Conservation (phyloP, 1,139 yeast species). For the Saccharomycopsis hybrid region DNA sequence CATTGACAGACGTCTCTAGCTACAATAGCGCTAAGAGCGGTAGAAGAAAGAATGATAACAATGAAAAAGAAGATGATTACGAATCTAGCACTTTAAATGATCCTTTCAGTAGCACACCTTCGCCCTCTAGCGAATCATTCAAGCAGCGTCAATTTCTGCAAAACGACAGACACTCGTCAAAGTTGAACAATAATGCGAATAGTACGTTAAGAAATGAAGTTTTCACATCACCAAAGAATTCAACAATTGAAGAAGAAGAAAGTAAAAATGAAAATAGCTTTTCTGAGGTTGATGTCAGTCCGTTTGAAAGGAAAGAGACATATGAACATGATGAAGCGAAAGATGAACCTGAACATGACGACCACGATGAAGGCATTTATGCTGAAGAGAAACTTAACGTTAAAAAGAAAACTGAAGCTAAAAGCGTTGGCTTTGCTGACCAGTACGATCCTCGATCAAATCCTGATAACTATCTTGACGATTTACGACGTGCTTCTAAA, state of each 20-base stretch:
- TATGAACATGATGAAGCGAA: not conserved
- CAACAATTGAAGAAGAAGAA: not conserved
- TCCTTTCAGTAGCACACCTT: conserved; percentile 1
- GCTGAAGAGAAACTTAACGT: not conserved
- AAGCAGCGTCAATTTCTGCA: too few relatives aligned
- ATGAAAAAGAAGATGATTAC: conserved; percentile 8
- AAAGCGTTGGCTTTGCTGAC: not conserved
- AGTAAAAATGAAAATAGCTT: not conserved
- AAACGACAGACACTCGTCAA: too few relatives aligned
- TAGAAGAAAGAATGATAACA: not conserved
- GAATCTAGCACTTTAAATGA: conserved; percentile 14
- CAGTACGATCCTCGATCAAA: not conserved
- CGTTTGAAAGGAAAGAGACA: too few relatives aligned
- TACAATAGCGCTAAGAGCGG: not conserved
- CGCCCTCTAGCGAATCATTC: conserved; percentile 7
- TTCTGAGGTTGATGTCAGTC: too few relatives aligned
- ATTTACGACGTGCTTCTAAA: conserved; percentile 12
- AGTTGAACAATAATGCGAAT: too few relatives aligned
- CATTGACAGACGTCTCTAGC: conserved; percentile 20
- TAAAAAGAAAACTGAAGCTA: too few relatives aligned
- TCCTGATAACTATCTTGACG: not conserved
- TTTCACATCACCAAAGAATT: not conserved
- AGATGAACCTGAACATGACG: not conserved
- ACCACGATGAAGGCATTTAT: not conserved
- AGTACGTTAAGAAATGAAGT: conserved; percentile 13